Conservation (phyloP, 225 moss, liverwort and hornwort species). For the Ulota crispa region DNA sequence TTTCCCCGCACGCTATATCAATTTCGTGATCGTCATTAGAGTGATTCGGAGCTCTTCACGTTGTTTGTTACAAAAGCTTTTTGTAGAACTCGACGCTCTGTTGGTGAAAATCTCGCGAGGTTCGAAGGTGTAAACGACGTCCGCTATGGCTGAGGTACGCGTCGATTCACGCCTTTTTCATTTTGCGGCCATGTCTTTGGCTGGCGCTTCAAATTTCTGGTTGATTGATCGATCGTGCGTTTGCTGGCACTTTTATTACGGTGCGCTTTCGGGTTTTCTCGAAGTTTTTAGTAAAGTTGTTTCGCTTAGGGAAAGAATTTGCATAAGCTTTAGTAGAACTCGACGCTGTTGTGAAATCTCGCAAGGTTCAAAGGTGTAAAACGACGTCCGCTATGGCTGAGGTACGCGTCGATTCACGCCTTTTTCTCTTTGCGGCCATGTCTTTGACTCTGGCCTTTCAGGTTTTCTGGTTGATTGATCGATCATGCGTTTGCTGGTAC, state of each 20-base stretch:
- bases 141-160: conserved; percentile 48
- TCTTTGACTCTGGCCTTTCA: neutral
- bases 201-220: neutral
- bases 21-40: neutral
- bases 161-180: neutral
- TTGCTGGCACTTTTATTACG: neutral
- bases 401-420: conserved; percentile 19
- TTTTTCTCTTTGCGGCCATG: neutral
- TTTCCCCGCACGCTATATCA: neutral
- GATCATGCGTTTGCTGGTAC: neutral
- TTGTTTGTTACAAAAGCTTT: neutral
- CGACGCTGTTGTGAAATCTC: neutral
- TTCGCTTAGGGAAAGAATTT: neutral
- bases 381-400: conserved; percentile 41
- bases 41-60: neutral
- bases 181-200: neutral
- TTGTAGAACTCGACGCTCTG: neutral
- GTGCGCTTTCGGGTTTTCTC: neutral
- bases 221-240: neutral
- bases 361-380: conserved; percentile 10
- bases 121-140: conserved; percentile 7
- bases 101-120: neutral
- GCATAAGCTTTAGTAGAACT: too few relatives aligned
- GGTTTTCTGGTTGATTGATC: neutral
- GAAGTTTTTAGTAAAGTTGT: too few relatives aligned